Evolutionary conservation across 2,329 filamentous ascomycete species (phyloP).

Genomic region (Fusarium concolor): DNA sequence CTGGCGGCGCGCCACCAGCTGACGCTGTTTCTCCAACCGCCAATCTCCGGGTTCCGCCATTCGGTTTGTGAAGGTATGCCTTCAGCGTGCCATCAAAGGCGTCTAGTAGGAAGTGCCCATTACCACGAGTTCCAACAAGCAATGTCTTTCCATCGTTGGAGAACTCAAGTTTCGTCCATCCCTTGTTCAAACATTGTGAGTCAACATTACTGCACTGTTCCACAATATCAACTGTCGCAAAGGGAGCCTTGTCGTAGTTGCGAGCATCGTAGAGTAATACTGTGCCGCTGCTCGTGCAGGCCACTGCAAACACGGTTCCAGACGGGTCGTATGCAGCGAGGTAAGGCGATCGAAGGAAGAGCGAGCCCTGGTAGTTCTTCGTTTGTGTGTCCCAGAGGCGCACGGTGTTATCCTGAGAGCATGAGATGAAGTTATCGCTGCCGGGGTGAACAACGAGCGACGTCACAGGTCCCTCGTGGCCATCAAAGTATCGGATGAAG

Average conservation of each 20-base stretch:
- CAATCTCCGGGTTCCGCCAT: conserved; percentile 63
- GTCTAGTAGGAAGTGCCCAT: conserved; percentile 92
- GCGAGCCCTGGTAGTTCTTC: conserved; percentile 80
- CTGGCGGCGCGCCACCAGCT: conserved; percentile 52
- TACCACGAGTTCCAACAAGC: conserved; percentile 84
- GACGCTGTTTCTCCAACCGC: conserved; percentile 63
- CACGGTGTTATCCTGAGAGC: conserved; percentile 89
- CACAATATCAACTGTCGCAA: conserved; percentile 84
- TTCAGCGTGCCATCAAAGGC: conserved; percentile 86
- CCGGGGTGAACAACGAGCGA: conserved; percentile 86
- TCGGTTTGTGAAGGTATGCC: conserved; percentile 74
- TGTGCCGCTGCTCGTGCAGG: conserved; percentile 80
- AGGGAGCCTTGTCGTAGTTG: conserved; percentile 92
- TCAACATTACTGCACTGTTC: conserved; percentile 63
- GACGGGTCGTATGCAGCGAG: conserved; percentile 93
- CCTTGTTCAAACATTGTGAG: conserved; percentile 69
- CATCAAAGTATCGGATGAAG: conserved; percentile 95
- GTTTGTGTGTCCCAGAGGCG: conserved; percentile 90
- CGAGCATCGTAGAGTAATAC: conserved; percentile 92
- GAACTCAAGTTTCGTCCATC: conserved; percentile 94
- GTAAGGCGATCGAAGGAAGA: conserved; percentile 83
- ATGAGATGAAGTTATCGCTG: conserved; percentile 91
- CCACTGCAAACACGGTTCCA: conserved; percentile 90
- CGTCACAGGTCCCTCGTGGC: conserved; percentile 87
- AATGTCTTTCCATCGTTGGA: conserved; percentile 94